Base-by-base conservation (phyloP, 2,329 filamentous ascomycete species). In the Pseudogymnoascus sp. region DNA sequence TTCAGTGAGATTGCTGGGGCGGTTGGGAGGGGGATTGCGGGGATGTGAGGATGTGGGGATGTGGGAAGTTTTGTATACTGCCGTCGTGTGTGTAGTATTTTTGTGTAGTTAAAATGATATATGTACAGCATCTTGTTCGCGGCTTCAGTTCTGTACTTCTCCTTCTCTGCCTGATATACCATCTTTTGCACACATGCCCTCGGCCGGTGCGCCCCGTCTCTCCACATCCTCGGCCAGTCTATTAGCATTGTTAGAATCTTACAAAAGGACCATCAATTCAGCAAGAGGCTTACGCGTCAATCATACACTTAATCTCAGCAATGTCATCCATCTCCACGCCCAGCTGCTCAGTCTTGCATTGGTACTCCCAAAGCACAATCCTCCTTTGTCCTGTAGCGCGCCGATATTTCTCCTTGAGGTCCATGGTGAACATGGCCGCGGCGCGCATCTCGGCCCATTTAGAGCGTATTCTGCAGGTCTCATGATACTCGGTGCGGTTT, bases 1-100 rank as follows among this genome's bases (percentile, higher is more conserved):
- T 74, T 73, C 69, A 68, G 70, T 19, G 70, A 72, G 62, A 55
- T 74, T 43, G 70, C 65, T 7, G 71, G 67, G 2, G 65, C 66
- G 8, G 68, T 73, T 2, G 71, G 69, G 7, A 52, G 60, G 19
- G 39, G 37, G 14, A 43, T 61, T 16, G 60, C 60, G 12, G 60
- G 60, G 6, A 52, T 52, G 37, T 61, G 23, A 55, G 49, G 29
- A 31, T 8, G 14, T 38, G n/a, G 10, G 49, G 29, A 31, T 8
- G 14, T 38, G n/a, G 10, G 21, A 7, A 4, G 45, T 6, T n/a
- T 38, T 60, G 33, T 38, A 26, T 23, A 60, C 49, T 10, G 29
- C 29, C 29, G 29, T 55, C 14, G 4, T 55, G 49, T 55, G 29
- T 55, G n/a, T 35, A 21, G 29, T 35, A 55, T 33, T 55, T 49